These are phyloP conservation scores for Colletotrichum horii DNA, from an alignment of 2,329 filamentous ascomycete species.

Conservation along the genomic window DNA sequence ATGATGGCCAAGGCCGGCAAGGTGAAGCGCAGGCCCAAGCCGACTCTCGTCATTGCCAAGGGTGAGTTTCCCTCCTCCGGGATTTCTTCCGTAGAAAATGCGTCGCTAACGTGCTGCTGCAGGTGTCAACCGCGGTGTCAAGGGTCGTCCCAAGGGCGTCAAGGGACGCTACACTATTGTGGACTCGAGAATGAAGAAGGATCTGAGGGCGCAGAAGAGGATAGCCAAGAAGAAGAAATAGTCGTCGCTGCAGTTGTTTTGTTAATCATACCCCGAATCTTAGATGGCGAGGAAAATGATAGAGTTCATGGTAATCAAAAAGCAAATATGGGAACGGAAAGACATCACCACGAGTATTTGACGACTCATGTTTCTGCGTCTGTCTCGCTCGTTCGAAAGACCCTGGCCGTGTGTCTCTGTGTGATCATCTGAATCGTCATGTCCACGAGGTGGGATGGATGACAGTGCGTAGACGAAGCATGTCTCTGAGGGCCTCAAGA, in stretches of 20 bases:
- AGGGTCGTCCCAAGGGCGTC: conserved; percentile 86
- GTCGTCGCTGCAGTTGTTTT: conserved; percentile 2
- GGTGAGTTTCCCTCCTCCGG: conserved; percentile 48
- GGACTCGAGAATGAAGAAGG: conserved; percentile 94
- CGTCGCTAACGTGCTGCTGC: background rate
- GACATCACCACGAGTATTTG: background rate
- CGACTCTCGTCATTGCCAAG: conserved; percentile 87
- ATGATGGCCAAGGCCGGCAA: conserved; percentile 82
- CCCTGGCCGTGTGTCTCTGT: background rate
- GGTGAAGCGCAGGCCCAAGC: conserved; percentile 83
- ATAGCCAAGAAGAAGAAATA: conserved; percentile 72
- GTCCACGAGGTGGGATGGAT: background rate
- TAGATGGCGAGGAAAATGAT: conserved; percentile 1
- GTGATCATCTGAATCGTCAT: background rate
- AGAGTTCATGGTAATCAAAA: conserved; percentile 9
- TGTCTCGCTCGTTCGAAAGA: background rate
- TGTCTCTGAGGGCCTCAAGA: background rate
- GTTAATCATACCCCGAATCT: conserved; percentile 7
- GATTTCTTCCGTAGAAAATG: background rate
- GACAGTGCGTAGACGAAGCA: background rate
- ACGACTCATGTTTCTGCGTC: background rate
- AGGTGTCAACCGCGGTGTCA: conserved; percentile 76
- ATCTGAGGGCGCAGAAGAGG: conserved; percentile 86
- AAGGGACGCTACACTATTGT: conserved; percentile 99
- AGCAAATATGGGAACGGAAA: background rate